phyloP scores from a whole-genome alignment of 495 filamentous ascomycete genomes.

The Lasiosphaeriaceae sp. region DNA sequence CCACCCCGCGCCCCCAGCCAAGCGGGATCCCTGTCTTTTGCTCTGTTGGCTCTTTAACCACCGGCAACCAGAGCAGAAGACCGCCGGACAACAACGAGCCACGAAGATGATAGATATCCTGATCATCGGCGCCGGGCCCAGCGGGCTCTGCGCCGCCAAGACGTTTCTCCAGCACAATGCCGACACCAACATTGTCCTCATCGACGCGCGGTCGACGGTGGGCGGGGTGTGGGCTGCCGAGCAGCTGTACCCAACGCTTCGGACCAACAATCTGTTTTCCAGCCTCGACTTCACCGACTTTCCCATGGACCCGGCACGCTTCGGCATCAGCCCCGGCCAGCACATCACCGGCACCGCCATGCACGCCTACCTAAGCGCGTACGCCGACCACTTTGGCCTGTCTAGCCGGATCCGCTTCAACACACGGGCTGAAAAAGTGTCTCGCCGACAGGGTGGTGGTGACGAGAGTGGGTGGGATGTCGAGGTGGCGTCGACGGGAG shows the following conservation, averaged over 20 bases:
- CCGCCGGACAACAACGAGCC: not conserved
- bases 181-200: conserved; percentile 34
- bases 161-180: conserved; percentile 50
- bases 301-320: conserved; percentile 59
- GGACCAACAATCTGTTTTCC: conserved; percentile 55
- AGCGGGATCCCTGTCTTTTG: not conserved
- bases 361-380: conserved; percentile 28
- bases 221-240: conserved; percentile 52
- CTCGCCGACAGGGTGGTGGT: not conserved
- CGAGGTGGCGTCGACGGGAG: not conserved
- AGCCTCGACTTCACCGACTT: conserved; percentile 70
- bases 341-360: conserved; percentile 35
- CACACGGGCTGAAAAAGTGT: conserved; percentile 13
- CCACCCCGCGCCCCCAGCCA: no score
- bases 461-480: conserved; percentile 13
- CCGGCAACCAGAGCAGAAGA: not conserved
- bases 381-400: conserved; percentile 34
- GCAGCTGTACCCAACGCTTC: conserved; percentile 55
- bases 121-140: conserved; percentile 61
- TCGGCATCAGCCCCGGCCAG: conserved; percentile 56
- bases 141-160: conserved; percentile 68
- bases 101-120: conserved; percentile 19
- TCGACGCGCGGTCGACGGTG: conserved; percentile 42
- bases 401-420: conserved; percentile 28
- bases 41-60: not conserved